Conservation (phyloP, 495 filamentous ascomycete genomes). For the Delitschia confertaspora region DNA sequence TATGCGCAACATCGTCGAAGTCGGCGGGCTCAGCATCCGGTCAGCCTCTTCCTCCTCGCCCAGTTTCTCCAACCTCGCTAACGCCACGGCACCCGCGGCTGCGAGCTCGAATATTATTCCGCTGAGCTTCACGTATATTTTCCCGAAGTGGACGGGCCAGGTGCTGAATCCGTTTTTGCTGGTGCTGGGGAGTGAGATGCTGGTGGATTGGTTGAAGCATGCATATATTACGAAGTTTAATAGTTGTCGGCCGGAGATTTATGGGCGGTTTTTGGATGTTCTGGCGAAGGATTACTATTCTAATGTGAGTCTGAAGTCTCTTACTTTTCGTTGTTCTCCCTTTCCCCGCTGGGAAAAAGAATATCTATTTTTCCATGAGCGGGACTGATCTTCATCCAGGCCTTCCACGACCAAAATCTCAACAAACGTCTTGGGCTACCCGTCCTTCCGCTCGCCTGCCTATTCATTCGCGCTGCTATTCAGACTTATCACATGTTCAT, state of each 20-base stretch:
- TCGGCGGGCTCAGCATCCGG: slow-evolving; percentile 53
- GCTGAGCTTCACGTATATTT: slow-evolving; percentile 74
- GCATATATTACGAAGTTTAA: slow-evolving; percentile 98
- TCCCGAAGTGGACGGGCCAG: slow-evolving; percentile 81
- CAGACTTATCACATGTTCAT: slow-evolving; percentile 99
- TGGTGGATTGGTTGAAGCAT: slow-evolving; percentile 97
- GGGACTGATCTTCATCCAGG: slow-evolving; percentile 39
- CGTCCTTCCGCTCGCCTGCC: slow-evolving; percentile 82
- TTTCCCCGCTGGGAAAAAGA: too few relatives aligned
- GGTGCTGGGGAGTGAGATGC: slow-evolving; percentile 89
- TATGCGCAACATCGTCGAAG: slow-evolving; percentile 88
- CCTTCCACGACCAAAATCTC: slow-evolving; percentile 81
- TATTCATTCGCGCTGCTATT: slow-evolving; percentile 88
- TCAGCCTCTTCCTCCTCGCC: slow-evolving; percentile 22
- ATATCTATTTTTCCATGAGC: background rate
- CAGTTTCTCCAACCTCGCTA: slow-evolving; percentile 34
- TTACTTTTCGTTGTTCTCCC: slow-evolving; percentile 1
- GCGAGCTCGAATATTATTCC: slow-evolving; percentile 65
- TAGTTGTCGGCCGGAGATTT: slow-evolving; percentile 81
- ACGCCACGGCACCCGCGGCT: slow-evolving; percentile 40
- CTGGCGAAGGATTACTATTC: slow-evolving; percentile 97
- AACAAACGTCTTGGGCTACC: slow-evolving; percentile 86
- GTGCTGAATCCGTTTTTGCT: slow-evolving; percentile 85
- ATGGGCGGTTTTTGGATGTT: slow-evolving; percentile 81
- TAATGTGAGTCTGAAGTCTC: slow-evolving; percentile 47